These are phyloP conservation scores for Triticum turgidum DNA, from an alignment of 176 grass and related monocot genomes.

Conservation along the genomic window DNA sequence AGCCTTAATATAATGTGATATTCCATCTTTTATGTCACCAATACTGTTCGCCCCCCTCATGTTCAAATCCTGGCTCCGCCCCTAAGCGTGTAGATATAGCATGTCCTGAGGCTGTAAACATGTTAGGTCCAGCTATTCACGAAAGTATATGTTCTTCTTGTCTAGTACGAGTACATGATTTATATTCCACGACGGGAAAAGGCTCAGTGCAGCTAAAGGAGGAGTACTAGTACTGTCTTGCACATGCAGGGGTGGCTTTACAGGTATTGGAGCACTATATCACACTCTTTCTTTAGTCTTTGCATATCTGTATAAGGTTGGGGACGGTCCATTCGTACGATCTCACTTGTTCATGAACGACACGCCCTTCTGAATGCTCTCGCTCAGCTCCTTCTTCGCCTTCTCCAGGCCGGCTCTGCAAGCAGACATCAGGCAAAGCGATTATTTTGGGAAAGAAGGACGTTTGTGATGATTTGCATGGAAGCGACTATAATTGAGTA, in stretches of 20 bases:
- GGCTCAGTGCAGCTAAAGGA: conserved; percentile 10
- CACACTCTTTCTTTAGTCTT: conserved; percentile 20
- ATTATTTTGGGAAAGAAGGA: not conserved
- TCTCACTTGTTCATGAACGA: conserved; percentile 69
- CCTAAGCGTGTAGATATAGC: too few relatives aligned
- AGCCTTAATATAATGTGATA: too few relatives aligned
- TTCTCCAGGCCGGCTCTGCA: conserved; percentile 73
- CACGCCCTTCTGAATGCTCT: conserved; percentile 89
- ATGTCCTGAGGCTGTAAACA: too few relatives aligned
- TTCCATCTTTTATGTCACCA: too few relatives aligned
- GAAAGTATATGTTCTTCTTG: not conserved
- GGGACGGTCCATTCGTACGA: not conserved
- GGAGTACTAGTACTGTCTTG: conserved; percentile 2
- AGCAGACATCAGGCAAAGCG: not conserved
- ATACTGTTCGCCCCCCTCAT: too few relatives aligned
- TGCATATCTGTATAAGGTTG: not conserved
- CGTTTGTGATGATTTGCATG: not conserved
- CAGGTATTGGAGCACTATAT: conserved; percentile 18
- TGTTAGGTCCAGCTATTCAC: not conserved
- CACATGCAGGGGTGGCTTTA: conserved; percentile 9
- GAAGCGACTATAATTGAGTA: not conserved
- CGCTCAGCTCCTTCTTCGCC: conserved; percentile 84
- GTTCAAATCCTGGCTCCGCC: too few relatives aligned
- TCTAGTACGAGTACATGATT: not conserved
- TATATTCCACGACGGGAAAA: conserved; percentile 16